These are phyloP conservation scores for Diutina ranongensis DNA, from an alignment of 1,139 yeast species.

Conservation along the genomic window DNA sequence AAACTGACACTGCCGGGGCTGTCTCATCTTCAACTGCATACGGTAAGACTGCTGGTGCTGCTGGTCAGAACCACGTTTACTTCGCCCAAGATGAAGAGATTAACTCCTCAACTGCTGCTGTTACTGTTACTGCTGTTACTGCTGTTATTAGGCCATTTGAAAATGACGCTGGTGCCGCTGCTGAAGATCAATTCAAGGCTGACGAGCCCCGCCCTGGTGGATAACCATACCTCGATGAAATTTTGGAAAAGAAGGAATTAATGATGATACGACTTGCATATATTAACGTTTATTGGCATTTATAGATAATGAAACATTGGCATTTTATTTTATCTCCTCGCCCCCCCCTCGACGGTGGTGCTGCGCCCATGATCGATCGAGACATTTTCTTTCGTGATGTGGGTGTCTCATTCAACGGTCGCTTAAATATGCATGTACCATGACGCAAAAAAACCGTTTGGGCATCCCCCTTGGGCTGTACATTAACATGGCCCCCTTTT, in stretches of 20 bases:
- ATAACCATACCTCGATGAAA: constrained; percentile 8
- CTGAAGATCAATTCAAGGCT: constrained; percentile 6
- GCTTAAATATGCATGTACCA: no score
- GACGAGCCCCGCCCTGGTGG: constrained; percentile 8
- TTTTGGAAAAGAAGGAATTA: constrained; percentile 10
- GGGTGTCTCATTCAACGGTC: no score
- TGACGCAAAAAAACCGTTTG: no score
- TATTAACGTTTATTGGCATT: neutral
- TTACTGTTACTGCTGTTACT: constrained; percentile 7
- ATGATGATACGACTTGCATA: no score
- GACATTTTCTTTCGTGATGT: no score
- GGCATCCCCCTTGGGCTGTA: no score
- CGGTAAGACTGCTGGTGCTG: constrained; percentile 9
- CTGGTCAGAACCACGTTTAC: constrained; percentile 16
- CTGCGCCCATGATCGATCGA: no score
- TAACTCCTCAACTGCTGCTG: constrained; percentile 11
- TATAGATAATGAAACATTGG: neutral
- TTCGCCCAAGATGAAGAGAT: constrained; percentile 20
- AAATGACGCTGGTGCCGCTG: constrained; percentile 7
- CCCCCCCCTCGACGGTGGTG: no score
- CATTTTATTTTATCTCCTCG: no score
- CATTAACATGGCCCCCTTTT: no score
- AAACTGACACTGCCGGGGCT: constrained; percentile 5
- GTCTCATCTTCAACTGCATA: constrained; percentile 6
- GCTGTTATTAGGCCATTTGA: constrained; percentile 10